Evolutionary conservation across 345 rosid species (phyloP).

Genomic region (Microthlaspi erraticum): DNA sequence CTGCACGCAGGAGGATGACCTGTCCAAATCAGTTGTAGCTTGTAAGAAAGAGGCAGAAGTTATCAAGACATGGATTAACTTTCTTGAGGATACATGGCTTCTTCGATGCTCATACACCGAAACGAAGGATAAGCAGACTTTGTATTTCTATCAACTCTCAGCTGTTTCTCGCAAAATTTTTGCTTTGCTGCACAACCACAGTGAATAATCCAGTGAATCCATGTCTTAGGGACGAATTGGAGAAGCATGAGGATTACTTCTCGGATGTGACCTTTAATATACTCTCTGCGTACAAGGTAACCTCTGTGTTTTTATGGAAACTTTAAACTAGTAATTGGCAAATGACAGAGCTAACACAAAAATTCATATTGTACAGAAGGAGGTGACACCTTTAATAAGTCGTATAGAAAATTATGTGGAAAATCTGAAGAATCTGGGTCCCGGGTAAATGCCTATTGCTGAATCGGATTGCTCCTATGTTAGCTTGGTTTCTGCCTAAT

Average conservation of each 20-base stretch:
- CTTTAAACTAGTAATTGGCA: constrained; percentile 12
- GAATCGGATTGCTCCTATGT: constrained; percentile 16
- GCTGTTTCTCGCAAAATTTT: constrained; percentile 22
- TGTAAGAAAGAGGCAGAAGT: constrained; percentile 80
- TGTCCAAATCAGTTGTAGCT: constrained; percentile 74
- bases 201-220: constrained; percentile 20
- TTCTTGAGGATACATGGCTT: constrained; percentile 93
- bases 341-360: constrained; percentile 25
- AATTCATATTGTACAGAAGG: constrained; percentile 57
- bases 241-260: constrained; percentile 81
- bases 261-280: constrained; percentile 65
- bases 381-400: constrained; percentile 71
- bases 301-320: constrained; percentile 14
- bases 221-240: constrained; percentile 74
- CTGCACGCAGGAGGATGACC: constrained; percentile 78
- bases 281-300: constrained; percentile 81
- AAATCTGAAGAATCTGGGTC: constrained; percentile 75
- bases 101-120: constrained; percentile 70
- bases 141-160: constrained; percentile 56
- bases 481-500: constrained; percentile 3
- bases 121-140: constrained; percentile 72
- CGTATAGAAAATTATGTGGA: constrained; percentile 83
- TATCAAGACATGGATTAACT: constrained; percentile 86
- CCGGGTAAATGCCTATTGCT: constrained; percentile 55
- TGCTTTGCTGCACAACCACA: constrained; percentile 20